These are phyloP conservation scores for Candida methanosorbosa DNA, from an alignment of 805 yeast species.

Conservation along the genomic window DNA sequence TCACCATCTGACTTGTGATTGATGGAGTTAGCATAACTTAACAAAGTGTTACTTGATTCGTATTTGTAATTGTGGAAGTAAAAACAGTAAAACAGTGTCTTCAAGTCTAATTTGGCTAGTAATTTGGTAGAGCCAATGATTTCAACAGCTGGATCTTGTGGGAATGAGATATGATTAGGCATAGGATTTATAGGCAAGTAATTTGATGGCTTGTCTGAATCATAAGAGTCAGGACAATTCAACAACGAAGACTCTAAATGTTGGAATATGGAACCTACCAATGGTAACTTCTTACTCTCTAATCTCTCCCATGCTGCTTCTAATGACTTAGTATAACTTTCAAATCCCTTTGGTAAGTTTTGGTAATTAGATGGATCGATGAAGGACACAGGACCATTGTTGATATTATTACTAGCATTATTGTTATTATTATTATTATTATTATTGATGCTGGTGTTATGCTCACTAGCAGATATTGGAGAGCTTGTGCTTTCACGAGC, in stretches of 20 bases:
- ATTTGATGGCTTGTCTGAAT: constrained; percentile 72
- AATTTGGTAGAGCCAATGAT: constrained; percentile 50
- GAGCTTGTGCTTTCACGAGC: constrained; percentile 7
- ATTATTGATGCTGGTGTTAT: constrained; percentile 3
- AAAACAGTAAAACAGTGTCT: constrained; percentile 86
- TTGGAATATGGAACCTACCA: constrained; percentile 43
- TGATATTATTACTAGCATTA: not conserved
- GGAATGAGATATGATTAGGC: constrained; percentile 85
- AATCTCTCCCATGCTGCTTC: constrained; percentile 25
- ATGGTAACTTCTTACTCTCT: constrained; percentile 34
- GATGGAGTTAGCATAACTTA: not conserved
- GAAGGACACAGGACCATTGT: constrained; percentile 4
- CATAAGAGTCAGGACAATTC: constrained; percentile 90
- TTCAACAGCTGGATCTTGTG: constrained; percentile 73
- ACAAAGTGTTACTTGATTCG: constrained; percentile 11
- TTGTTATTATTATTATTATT: constrained; percentile 1
- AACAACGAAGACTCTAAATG: constrained; percentile 70
- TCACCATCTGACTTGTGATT: constrained; percentile 32
- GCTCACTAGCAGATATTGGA: constrained; percentile 6
- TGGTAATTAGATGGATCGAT: constrained; percentile 13
- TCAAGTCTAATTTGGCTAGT: constrained; percentile 68
- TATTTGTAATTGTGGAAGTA: constrained; percentile 52
- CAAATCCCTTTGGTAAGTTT: constrained; percentile 19
- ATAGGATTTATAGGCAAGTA: constrained; percentile 76
- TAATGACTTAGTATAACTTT: constrained; percentile 15